Evolutionary conservation across 192 early-diverging fungal species (phyloP), one percentile per base, ranked within the genome.

Genomic region (Gonapodya sp.): DNA sequence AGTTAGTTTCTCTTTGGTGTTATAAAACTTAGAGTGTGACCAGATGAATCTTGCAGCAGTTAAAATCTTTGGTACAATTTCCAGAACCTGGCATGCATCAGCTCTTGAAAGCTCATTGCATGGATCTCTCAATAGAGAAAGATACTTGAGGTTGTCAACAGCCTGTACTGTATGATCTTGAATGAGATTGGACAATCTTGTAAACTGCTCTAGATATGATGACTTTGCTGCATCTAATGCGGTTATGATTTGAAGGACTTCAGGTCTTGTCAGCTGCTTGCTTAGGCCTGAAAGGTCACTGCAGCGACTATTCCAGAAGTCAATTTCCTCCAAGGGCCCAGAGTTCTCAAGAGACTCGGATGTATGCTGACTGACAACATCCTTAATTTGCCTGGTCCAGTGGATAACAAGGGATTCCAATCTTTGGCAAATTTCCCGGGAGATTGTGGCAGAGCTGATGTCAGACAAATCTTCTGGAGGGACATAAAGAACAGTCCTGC

Each of bases 331-430:
- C 73, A 91, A 80, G 1, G 90, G 90, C 2, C 90, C 90, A 0
- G 87, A 87, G 82, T 88, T 92, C 81, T 92, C 90, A 35, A 86
- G 82, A 16, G 73, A 73, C 24, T 85, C 83, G 37, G 32, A 84
- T 81, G 78, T 87, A 82, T 92, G 90, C 79, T 92, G 90, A 46
- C 87, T 92, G 72, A 92, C 84, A 73, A 92, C 90, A 36, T 92
- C 90, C 81, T 92, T 92, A 80, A 92, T 91, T 79, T 92, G 90
- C 18, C 87, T 82, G 1, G 90, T 92, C 90, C 90, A 92, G 82
- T 92, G 90, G 34, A 92, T 85, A 0, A 92, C 78, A 0, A 92
- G 82, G 0, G 87, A 84, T 80, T 92, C 90, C 8, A 91, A 82
- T 0, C 90, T 83, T 78, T 92, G 90, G 24, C 91, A 86, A 30